Conservation (phyloP, 352 stramenopile genomes). For the Thraustochytrium striatum region DNA sequence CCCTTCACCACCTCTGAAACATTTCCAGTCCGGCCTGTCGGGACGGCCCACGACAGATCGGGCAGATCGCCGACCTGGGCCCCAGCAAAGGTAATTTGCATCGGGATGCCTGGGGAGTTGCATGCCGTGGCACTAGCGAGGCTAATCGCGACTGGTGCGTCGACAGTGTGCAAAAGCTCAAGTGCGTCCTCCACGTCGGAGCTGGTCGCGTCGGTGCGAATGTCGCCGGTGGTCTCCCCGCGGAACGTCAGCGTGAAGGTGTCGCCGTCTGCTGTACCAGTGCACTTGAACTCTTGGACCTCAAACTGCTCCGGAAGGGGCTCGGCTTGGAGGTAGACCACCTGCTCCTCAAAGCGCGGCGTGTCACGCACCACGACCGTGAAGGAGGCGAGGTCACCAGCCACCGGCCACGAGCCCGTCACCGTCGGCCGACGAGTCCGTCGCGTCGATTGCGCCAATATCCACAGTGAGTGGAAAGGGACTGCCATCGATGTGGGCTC, state of each 20-base stretch:
- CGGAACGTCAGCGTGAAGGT: constrained; percentile 69
- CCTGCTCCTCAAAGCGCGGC: constrained; percentile 63
- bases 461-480: constrained; percentile 75
- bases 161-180: constrained; percentile 77
- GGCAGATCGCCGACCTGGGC: not conserved
- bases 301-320: constrained; percentile 59
- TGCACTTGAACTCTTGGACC: constrained; percentile 71
- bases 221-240: constrained; percentile 77
- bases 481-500: constrained; percentile 73
- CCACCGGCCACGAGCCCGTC: constrained; percentile 67
- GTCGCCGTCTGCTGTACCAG: constrained; percentile 55
- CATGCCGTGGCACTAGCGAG: constrained; percentile 64
- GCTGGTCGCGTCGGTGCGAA: constrained; percentile 68
- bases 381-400: constrained; percentile 67
- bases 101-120: not conserved
- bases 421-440: constrained; percentile 68
- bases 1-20: not conserved
- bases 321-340: constrained; percentile 54
- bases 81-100: not conserved
- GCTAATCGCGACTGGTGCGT: constrained; percentile 71
- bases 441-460: constrained; percentile 59
- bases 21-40: not conserved
- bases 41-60: not conserved
- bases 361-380: constrained; percentile 83
- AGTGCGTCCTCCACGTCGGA: constrained; percentile 73